These are phyloP conservation scores for Diphasiastrum complanatum DNA, from an alignment of 83 land plant species.

Conservation along the genomic window DNA sequence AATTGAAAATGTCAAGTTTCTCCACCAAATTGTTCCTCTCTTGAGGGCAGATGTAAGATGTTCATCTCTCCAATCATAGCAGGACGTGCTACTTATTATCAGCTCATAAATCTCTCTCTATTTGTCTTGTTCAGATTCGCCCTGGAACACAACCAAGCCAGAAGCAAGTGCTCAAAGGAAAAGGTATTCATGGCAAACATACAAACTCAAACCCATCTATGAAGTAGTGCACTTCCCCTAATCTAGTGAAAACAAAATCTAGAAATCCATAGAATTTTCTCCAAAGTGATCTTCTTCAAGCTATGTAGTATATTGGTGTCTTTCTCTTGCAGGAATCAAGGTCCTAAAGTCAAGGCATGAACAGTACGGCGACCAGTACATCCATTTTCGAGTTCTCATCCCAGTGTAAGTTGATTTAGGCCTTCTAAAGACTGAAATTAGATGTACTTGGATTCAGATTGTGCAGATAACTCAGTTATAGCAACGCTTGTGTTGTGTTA, in stretches of 20 bases:
- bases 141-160: slow-evolving; percentile 96
- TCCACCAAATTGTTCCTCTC: too few species aligned
- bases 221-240: neutral
- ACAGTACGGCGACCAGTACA: slow-evolving; percentile 69
- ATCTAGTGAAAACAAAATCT: neutral
- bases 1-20: too few species aligned
- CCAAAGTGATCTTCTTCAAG: neutral
- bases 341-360: slow-evolving; percentile 38
- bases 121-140: slow-evolving; percentile 52
- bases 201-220: neutral
- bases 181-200: slow-evolving; percentile 45
- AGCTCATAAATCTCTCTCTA: neutral
- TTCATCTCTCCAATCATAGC: neutral
- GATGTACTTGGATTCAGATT: neutral
- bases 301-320: neutral
- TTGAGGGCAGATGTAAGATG: neutral
- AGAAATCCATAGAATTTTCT: neutral
- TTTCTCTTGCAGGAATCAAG: slow-evolving; percentile 53
- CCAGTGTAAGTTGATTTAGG: slow-evolving; percentile 50
- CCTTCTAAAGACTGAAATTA: neutral
- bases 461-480: too few species aligned
- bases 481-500: too few species aligned
- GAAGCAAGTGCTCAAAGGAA: slow-evolving; percentile 77
- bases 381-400: slow-evolving; percentile 70
- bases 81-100: too few species aligned